phyloP scores from a whole-genome alignment of 1,284 basidiomycete species.

The Earliella scabrosa region DNA sequence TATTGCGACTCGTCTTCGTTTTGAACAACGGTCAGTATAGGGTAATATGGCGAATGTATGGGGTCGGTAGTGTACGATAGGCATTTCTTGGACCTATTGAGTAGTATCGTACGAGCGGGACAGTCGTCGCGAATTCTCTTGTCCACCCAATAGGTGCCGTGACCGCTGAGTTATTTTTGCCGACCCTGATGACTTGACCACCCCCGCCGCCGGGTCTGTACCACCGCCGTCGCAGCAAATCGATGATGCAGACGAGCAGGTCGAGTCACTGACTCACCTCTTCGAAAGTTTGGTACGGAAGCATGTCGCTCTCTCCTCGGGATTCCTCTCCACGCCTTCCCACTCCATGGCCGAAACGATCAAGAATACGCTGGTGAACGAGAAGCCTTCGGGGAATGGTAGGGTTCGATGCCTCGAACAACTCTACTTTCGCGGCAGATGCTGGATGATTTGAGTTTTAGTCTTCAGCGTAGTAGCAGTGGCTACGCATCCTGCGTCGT shows the following conservation, averaged over 20 bases:
- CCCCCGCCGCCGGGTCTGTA: background rate
- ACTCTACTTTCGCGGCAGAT: background rate
- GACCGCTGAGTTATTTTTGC: slow-evolving; percentile 1
- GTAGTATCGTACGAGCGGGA: background rate
- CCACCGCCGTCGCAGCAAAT: background rate
- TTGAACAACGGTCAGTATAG: slow-evolving; percentile 3
- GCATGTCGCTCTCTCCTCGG: slow-evolving; percentile 27
- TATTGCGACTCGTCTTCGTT: background rate
- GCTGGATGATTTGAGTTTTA: slow-evolving; percentile 11
- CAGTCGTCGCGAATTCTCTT: background rate
- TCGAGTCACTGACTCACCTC: background rate
- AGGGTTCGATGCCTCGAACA: background rate
- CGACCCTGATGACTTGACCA: background rate
- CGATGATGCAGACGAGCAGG: background rate
- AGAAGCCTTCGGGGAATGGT: background rate
- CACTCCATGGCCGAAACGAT: slow-evolving; percentile 19
- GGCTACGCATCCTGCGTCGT: too few species aligned
- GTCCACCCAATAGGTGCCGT: background rate
- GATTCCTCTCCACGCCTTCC: slow-evolving; percentile 13
- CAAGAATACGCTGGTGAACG: background rate
- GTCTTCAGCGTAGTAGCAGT: slow-evolving; percentile 8
- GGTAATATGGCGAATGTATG: background rate
- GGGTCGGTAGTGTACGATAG: slow-evolving; percentile 15
- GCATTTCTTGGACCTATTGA: background rate
- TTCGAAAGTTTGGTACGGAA: slow-evolving; percentile 9